Conservation (phyloP, 345 rosid species). For the Lenwebbia sp. region DNA sequence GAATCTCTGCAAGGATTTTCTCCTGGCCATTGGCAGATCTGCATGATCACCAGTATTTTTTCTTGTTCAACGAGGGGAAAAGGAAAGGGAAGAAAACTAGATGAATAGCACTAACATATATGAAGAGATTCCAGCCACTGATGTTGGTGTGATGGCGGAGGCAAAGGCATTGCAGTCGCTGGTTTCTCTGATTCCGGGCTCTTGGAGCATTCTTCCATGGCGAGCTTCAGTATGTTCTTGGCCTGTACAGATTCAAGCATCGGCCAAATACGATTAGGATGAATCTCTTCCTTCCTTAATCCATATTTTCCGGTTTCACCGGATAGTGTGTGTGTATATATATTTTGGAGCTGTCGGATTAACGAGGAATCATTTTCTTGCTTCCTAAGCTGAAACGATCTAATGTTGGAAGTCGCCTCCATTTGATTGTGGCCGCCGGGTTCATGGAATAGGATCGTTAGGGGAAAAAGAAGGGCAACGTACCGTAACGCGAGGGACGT, state of each 20-base stretch:
- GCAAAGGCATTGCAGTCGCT: not conserved
- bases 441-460: not conserved
- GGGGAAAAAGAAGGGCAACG: not conserved
- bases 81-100: not conserved
- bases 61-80: not conserved
- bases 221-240: not conserved
- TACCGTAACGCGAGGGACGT: not conserved
- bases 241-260: not conserved
- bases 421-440: not conserved
- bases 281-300: not conserved
- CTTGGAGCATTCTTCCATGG: not conserved
- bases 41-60: not conserved
- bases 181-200: not conserved
- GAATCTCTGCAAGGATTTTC: not conserved
- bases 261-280: not conserved
- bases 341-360: not conserved
- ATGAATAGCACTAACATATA: not conserved
- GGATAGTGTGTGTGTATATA: too few relatives aligned
- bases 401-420: not conserved
- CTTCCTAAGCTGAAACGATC: not conserved
- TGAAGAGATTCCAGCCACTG: not conserved
- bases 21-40: conserved; percentile 1
- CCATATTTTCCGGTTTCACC: not conserved
- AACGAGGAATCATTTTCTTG: not conserved
- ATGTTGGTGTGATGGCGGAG: not conserved